A percentile compares a stretch with the other conserved stretches of the same genome.
These are phyloP conservation scores for Sphaceloma murrayae DNA, from an alignment of 2,329 filamentous ascomycete genomes.

Conservation along the genomic window DNA sequence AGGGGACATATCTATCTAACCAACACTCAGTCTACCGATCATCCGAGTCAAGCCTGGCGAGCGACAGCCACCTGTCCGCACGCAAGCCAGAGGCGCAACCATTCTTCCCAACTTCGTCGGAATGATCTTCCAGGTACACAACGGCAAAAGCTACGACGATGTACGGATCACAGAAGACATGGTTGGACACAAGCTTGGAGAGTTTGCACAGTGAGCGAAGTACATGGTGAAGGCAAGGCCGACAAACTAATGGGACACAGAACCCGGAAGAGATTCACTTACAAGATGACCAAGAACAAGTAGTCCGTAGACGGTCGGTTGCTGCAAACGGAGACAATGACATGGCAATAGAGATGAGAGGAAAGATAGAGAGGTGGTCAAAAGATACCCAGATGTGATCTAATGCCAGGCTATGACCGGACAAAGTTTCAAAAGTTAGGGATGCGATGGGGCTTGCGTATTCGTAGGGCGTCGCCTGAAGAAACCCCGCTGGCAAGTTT, in stretches of 20 bases:
- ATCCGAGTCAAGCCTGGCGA: conserved; percentile 51
- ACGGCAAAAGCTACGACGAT: conserved; percentile 78
- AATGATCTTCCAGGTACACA: conserved; percentile 80
- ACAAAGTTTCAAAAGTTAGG: background rate
- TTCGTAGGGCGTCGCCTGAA: too few relatives aligned
- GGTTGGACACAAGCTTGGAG: conserved; percentile 90
- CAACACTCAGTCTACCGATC: conserved; percentile 62
- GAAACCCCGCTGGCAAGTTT: too few relatives aligned
- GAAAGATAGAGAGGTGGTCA: background rate
- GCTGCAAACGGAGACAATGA: background rate
- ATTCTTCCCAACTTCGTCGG: conserved; percentile 90
- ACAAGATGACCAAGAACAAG: conserved; percentile 64
- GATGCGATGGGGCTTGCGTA: too few relatives aligned
- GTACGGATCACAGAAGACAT: conserved; percentile 85
- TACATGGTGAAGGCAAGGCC: background rate
- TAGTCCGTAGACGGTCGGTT: conserved; percentile 33
- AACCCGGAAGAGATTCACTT: conserved; percentile 58
- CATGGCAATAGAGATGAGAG: background rate
- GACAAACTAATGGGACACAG: conserved; percentile 31
- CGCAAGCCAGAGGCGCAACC: conserved; percentile 77
- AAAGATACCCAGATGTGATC: conserved; percentile 9
- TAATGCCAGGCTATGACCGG: conserved; percentile 11
- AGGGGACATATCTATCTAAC: conserved; percentile 18
- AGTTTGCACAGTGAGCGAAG: conserved; percentile 70
- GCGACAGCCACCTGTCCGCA: conserved; percentile 63